These are phyloP conservation scores for Malus sieversii DNA, from an alignment of 306 rosid species.

Conservation along the genomic window DNA sequence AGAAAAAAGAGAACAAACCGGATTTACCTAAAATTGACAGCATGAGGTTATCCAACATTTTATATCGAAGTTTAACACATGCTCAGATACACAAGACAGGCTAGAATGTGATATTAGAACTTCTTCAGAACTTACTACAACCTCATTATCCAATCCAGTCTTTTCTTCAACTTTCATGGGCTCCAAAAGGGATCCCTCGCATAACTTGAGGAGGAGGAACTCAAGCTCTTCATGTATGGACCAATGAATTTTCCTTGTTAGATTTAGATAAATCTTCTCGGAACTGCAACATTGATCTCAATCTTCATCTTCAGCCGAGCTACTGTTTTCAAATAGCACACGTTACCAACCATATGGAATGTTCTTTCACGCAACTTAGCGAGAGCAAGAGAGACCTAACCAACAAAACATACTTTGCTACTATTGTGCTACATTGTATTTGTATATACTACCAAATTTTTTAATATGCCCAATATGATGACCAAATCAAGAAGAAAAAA, in stretches of 20 bases:
- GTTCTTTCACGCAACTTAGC: neutral
- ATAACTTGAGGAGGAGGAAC: neutral
- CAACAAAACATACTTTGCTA: neutral
- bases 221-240: neutral
- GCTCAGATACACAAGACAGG: neutral
- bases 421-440: neutral
- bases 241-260: neutral
- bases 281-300: neutral
- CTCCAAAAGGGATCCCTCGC: slow-evolving; percentile 16
- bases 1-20: neutral
- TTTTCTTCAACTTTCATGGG: neutral
- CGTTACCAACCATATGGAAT: neutral
- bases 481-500: neutral
- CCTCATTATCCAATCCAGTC: neutral
- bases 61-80: neutral
- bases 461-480: neutral
- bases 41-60: neutral
- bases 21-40: neutral
- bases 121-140: neutral
- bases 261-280: too few species aligned
- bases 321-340: neutral
- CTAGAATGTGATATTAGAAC: neutral
- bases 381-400: neutral
- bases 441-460: neutral
- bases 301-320: neutral